Conservation (phyloP, 495 filamentous ascomycete genomes). For the Eremomyces bilateralis region DNA sequence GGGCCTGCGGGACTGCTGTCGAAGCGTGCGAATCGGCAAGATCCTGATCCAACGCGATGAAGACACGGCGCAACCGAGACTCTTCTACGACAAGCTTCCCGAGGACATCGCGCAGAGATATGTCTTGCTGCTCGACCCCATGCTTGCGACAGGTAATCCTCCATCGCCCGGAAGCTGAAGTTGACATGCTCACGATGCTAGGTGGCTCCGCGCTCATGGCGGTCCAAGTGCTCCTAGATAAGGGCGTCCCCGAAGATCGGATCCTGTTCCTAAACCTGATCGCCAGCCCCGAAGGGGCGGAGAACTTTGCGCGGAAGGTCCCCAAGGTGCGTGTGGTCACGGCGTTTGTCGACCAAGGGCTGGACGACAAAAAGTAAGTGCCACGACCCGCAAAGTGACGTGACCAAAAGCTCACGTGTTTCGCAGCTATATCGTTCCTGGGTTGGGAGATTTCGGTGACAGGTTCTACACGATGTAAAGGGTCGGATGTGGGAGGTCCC, state of each 20-base stretch:
- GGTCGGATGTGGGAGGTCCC: too few relatives aligned
- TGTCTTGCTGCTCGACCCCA: conserved; percentile 90
- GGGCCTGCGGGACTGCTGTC: conserved; percentile 85
- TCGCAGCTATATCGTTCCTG: conserved; percentile 80
- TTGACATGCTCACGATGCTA: conserved; percentile 16
- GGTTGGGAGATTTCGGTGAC: conserved; percentile 91
- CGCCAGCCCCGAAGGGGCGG: conserved; percentile 79
- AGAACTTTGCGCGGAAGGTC: conserved; percentile 72
- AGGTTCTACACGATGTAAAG: conserved; percentile 89
- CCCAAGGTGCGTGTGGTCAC: conserved; percentile 87
- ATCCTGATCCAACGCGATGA: conserved; percentile 95
- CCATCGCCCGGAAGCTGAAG: not conserved
- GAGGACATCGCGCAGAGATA: conserved; percentile 80
- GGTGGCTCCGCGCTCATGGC: conserved; percentile 93
- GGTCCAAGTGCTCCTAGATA: conserved; percentile 69
- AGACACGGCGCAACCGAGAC: conserved; percentile 71
- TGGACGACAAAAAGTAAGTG: conserved; percentile 88
- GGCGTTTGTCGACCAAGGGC: conserved; percentile 85
- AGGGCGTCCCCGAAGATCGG: conserved; percentile 81
- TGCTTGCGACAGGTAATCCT: conserved; percentile 82
- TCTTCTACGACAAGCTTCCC: conserved; percentile 95
- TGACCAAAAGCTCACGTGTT: conserved; percentile 5
- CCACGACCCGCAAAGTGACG: not conserved
- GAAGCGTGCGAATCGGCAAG: conserved; percentile 90
- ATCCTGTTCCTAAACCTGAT: conserved; percentile 94